Evolutionary conservation across 176 grass and related monocot species (phyloP).

Genomic region (Cymbopogon citratus): DNA sequence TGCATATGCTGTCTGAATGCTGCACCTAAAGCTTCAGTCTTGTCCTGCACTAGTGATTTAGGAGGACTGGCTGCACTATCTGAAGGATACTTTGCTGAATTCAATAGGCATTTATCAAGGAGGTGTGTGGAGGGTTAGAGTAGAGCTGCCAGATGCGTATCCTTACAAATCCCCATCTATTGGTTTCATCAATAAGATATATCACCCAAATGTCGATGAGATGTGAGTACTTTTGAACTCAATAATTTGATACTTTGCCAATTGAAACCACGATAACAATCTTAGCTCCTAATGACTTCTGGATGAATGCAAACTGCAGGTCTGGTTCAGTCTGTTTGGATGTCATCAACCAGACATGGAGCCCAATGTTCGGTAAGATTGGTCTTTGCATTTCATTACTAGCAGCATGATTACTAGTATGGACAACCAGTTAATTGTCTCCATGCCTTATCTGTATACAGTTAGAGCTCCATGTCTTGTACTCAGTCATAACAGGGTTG

Average conservation of each 20-base stretch:
- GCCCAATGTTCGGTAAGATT: slow-evolving; percentile 93
- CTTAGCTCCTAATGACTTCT: not conserved
- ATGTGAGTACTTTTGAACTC: slow-evolving; percentile 46
- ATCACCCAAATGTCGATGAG: slow-evolving; percentile 97
- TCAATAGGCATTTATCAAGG: slow-evolving; percentile 90
- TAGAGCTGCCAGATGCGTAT: slow-evolving; percentile 91
- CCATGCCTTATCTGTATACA: not conserved
- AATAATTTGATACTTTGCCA: not conserved
- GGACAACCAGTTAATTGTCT: not conserved
- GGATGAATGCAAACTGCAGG: slow-evolving; percentile 37
- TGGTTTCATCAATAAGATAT: slow-evolving; percentile 96
- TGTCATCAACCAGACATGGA: slow-evolving; percentile 99
- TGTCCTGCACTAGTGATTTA: not conserved
- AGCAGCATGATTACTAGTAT: not conserved
- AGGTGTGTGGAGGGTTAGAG: slow-evolving; percentile 90
- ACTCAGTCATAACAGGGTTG: not conserved
- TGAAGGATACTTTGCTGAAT: slow-evolving; percentile 18
- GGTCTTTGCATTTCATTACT: not conserved
- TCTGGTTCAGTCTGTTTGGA: slow-evolving; percentile 99
- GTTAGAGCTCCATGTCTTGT: not conserved
- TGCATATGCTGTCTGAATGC: not conserved
- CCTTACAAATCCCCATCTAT: slow-evolving; percentile 97
- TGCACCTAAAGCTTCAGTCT: not conserved
- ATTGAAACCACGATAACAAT: not conserved
- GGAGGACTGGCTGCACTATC: not conserved